These are phyloP conservation scores for Pleurotus platypus DNA, from an alignment of 768 basidiomycete genomes.

Conservation along the genomic window DNA sequence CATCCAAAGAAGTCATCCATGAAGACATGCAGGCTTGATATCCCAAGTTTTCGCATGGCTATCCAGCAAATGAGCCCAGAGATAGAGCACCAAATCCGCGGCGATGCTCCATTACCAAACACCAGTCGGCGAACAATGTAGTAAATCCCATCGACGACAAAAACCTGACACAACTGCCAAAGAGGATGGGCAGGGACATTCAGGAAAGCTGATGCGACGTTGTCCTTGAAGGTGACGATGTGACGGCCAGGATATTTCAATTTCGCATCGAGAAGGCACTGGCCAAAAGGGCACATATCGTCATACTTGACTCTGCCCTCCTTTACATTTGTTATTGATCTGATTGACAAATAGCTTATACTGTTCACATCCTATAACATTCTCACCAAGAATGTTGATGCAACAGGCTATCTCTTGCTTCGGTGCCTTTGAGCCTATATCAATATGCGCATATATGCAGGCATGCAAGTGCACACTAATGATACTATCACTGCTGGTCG, in stretches of 20 bases:
- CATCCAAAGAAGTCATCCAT: conserved; percentile 26
- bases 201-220: conserved; percentile 26
- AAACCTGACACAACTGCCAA: conserved; percentile 28
- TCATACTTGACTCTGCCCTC: conserved; percentile 16
- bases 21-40: conserved; percentile 21
- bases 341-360: too few species aligned
- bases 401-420: too few species aligned
- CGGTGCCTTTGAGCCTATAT: too few species aligned
- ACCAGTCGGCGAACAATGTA: conserved; percentile 23
- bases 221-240: conserved; percentile 21
- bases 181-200: conserved; percentile 26
- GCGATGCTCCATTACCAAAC: conserved; percentile 23
- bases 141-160: conserved; percentile 17
- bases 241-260: neutral
- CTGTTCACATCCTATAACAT: too few species aligned
- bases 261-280: conserved; percentile 9
- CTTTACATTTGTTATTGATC: neutral
- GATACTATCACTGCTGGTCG: conserved; percentile 18
- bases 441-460: too few species aligned
- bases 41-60: conserved; percentile 14
- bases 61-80: conserved; percentile 25
- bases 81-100: conserved; percentile 21
- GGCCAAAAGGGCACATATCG: conserved; percentile 18
- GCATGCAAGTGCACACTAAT: conserved; percentile 28
- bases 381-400: too few species aligned